Percentiles rank a stretch among this genome's conserved stretches.
Evolutionary conservation across 2,329 filamentous ascomycete species (phyloP).

Genomic region (Didymella arachidicola): DNA sequence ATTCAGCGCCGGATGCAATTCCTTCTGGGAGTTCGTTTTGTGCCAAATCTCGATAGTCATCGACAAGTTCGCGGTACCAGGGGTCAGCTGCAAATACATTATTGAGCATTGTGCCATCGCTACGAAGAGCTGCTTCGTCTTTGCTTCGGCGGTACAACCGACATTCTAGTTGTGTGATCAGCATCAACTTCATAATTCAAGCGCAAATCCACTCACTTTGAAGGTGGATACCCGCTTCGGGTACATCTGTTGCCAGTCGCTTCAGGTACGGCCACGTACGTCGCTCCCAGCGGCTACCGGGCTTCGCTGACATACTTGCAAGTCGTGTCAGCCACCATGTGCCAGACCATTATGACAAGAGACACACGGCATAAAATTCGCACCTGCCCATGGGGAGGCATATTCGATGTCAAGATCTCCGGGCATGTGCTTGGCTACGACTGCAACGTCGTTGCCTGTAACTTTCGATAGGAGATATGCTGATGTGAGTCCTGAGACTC

Average conservation of each 20-base stretch:
- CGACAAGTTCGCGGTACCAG: background rate
- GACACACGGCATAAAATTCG: constrained; percentile 62
- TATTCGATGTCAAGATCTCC: constrained; percentile 93
- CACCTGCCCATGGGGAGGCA: constrained; percentile 88
- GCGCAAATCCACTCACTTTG: background rate
- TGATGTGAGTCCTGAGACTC: constrained; percentile 51
- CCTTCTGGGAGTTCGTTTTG: constrained; percentile 54
- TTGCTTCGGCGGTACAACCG: background rate
- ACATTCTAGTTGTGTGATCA: background rate
- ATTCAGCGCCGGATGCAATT: constrained; percentile 74
- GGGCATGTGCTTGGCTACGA: constrained; percentile 88
- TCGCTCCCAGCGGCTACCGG: constrained; percentile 11
- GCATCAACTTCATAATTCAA: background rate
- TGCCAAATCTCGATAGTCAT: background rate
- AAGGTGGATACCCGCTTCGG: constrained; percentile 4
- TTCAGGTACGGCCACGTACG: constrained; percentile 54
- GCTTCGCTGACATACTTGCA: constrained; percentile 11
- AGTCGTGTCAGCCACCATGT: background rate
- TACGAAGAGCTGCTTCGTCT: background rate
- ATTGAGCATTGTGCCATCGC: background rate
- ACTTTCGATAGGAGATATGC: constrained; percentile 63
- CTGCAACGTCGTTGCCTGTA: constrained; percentile 60
- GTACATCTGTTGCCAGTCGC: constrained; percentile 29
- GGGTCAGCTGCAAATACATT: background rate
- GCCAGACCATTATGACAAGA: background rate